A percentile compares a stretch with the other conserved stretches of the same genome.
phyloP scores from a whole-genome alignment of 129 eudicot species.

The Rutidosis leptorrhynchoides region DNA sequence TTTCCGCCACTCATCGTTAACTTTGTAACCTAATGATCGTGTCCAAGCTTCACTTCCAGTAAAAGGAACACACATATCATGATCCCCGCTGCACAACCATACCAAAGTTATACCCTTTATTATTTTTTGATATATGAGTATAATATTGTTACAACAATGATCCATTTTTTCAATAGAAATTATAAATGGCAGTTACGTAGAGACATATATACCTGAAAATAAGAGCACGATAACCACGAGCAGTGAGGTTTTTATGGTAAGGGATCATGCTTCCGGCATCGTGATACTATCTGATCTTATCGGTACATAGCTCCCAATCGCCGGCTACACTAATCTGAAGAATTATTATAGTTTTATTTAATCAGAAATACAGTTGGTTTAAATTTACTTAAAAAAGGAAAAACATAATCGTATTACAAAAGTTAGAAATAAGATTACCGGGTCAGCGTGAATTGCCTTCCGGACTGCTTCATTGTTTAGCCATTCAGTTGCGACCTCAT shows the following conservation, averaged over 20 bases:
- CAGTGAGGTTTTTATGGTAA: conserved; percentile 83
- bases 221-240: conserved; percentile 79
- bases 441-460: conserved; percentile 90
- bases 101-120: background rate
- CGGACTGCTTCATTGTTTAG: conserved; percentile 79
- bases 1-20: conserved; percentile 82
- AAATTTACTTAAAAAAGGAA: background rate
- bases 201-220: conserved; percentile 60
- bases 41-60: conserved; percentile 98
- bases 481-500: conserved; percentile 81
- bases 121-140: too few relatives aligned
- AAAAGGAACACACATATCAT: conserved; percentile 97
- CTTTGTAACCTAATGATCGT: conserved; percentile 70
- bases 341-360: background rate
- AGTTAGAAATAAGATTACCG: conserved; percentile 54
- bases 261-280: conserved; percentile 96
- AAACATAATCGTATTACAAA: background rate
- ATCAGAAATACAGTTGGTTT: background rate
- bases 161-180: background rate
- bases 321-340: conserved; percentile 60
- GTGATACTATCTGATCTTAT: conserved; percentile 48
- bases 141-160: background rate
- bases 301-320: conserved; percentile 74
- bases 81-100: conserved; percentile 70
- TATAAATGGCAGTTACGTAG: background rate